Percentiles rank a stretch among this genome's conserved stretches.
phyloP scores from a whole-genome alignment of 2,329 filamentous ascomycete genomes.

The Hypoxylon sp. region DNA sequence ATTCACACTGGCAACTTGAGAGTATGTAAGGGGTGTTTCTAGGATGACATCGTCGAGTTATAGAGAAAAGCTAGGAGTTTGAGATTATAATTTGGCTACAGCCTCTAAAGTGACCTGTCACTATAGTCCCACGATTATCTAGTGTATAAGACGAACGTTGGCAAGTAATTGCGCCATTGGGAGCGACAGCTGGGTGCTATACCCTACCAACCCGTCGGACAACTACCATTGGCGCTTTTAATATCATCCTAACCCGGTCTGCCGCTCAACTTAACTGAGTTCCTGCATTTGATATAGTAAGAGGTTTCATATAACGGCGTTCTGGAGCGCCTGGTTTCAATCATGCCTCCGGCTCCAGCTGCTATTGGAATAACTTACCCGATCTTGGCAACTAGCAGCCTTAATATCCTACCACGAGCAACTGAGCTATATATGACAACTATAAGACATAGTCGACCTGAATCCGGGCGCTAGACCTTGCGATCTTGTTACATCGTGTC shows the following conservation, averaged over 20 bases:
- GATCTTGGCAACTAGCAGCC: conserved; percentile 7
- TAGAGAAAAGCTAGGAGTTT: not conserved
- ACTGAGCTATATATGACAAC: not conserved
- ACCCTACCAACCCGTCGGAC: not conserved
- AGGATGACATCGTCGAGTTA: not conserved
- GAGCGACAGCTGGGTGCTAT: not conserved
- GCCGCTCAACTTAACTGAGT: conserved; percentile 8
- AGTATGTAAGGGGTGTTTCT: no score
- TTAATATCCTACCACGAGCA: not conserved
- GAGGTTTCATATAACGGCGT: conserved; percentile 16
- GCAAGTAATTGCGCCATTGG: conserved; percentile 5
- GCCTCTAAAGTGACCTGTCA: not conserved
- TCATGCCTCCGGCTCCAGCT: not conserved
- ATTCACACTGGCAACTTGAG: not conserved
- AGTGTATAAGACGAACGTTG: not conserved
- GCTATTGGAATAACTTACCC: conserved; percentile 22
- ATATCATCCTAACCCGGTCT: not conserved
- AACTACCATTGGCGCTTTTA: conserved; percentile 25
- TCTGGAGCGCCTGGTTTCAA: not conserved
- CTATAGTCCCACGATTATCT: not conserved
- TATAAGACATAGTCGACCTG: conserved; percentile 15
- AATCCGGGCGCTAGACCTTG: conserved; percentile 10
- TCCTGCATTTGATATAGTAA: conserved; percentile 34
- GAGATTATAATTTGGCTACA: not conserved
- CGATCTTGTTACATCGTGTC: conserved; percentile 35